Conservation (phyloP, 257 asterid genomes). For the Haberlea rhodopensis region DNA sequence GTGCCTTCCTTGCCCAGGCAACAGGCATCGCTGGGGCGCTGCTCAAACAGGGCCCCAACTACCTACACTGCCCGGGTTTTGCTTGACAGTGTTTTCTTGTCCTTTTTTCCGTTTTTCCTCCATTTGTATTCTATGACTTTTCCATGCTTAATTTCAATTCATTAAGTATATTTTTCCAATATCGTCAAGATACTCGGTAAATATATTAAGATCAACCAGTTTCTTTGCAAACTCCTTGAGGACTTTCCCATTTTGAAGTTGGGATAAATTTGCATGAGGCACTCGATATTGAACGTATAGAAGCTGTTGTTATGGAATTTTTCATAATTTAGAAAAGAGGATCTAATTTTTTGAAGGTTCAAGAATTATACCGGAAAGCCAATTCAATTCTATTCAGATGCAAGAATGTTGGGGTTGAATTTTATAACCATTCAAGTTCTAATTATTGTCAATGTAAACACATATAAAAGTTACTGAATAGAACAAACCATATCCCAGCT, state of each 20-base stretch:
- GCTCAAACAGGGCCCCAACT: too few relatives aligned
- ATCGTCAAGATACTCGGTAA: slow-evolving; percentile 49
- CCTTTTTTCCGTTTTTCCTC: too few relatives aligned
- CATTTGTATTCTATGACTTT: too few relatives aligned
- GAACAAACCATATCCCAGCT: slow-evolving; percentile 52
- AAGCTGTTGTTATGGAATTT: slow-evolving; percentile 35
- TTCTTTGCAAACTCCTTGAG: slow-evolving; percentile 59
- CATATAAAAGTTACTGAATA: not conserved
- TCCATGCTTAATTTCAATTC: too few relatives aligned
- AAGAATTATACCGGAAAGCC: not conserved
- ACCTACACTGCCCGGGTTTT: too few relatives aligned
- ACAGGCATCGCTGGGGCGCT: too few relatives aligned
- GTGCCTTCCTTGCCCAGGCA: too few relatives aligned
- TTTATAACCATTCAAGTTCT: not conserved
- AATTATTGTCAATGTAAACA: not conserved
- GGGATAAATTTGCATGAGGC: slow-evolving; percentile 55
- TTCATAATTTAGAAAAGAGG: slow-evolving; percentile 12
- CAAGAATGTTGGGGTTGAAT: too few relatives aligned
- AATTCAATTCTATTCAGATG: not conserved
- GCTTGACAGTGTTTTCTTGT: too few relatives aligned
- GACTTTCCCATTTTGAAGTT: slow-evolving; percentile 55
- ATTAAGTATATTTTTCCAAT: too few relatives aligned
- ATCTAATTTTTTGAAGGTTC: not conserved
- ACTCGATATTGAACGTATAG: slow-evolving; percentile 44
- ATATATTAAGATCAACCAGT: slow-evolving; percentile 51